Base-by-base conservation (phyloP, 305 asterid genomes). In the Galium porrigens region DNA sequence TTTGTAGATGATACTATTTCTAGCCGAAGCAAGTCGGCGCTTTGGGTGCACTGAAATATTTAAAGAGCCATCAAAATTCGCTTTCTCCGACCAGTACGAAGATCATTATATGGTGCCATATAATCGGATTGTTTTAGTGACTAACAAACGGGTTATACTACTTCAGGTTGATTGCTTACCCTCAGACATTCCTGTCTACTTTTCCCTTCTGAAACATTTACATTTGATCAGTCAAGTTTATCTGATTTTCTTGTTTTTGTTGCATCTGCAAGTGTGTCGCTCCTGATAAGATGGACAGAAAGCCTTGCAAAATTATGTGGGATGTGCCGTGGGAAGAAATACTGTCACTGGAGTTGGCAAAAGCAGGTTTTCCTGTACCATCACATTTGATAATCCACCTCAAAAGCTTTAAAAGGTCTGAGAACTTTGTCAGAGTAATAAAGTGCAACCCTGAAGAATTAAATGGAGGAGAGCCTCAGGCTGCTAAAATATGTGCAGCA, bases 301-400 rank as follows among this genome's bases (percentile, higher is more conserved):
- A 76, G 66, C 99, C 99, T 63, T 87, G 99, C 89, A 92, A 87
- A 78, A 92, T 92, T 78, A 80, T 78, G 86, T 92, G 99, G 99
- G 97, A 89, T 77, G 97, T 89, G 59, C 84, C 90, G 15, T 92
- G 99, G 99, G 92, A 83, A 76, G 91, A 89, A 61, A 77, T 92
- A 63, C 70, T 92, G 87, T 71, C 96, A 60, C 85, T 92, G 62
- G 99, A 92, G 72, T 74, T 89, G 82, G 99, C 96, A 64, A 92
- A 87, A 89, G 95, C 94, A 77, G 95, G 95, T 56, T 80, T 73
- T 69, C 73, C 79, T 48, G 75, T 46, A 73, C 89, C 97, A 61
- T 83, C 95, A 67, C 99, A 92, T 79, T 77, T 92, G 63, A 83
- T 92, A 70, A 79, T 92, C 80, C 99, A 92, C 80, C 80, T 89